phyloP scores from a whole-genome alignment of 176 grass and related monocot species.

The Hordeum marinum region DNA sequence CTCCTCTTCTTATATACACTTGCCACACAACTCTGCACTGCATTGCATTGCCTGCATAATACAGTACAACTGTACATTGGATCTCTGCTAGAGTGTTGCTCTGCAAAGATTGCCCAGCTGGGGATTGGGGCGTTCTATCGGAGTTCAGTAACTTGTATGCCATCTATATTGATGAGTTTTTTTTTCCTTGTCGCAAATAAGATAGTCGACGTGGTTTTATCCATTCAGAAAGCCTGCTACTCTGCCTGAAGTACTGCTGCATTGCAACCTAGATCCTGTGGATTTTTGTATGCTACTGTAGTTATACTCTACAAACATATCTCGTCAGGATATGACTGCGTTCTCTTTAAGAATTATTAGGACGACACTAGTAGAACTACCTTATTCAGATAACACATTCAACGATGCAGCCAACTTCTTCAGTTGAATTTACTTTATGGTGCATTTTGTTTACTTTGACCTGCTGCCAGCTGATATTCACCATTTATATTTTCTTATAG shows the following conservation, averaged over 20 bases:
- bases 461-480: not conserved
- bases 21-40: not conserved
- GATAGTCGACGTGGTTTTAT: not conserved
- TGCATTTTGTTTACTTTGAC: not conserved
- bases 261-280: not conserved
- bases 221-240: not conserved
- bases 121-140: not conserved
- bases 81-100: not conserved
- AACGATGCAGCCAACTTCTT: not conserved
- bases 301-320: not conserved
- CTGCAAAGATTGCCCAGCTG: not conserved
- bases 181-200: not conserved
- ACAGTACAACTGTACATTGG: not conserved
- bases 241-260: not conserved
- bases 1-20: not conserved
- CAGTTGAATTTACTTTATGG: not conserved
- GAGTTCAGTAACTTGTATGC: not conserved
- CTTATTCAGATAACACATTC: not conserved
- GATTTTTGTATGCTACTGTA: not conserved
- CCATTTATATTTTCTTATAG: not conserved
- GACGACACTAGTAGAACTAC: not conserved
- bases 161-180: not conserved
- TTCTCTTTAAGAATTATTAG: not conserved
- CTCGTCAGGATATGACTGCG: not conserved
- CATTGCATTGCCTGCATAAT: too few species aligned